Conservation (phyloP, 2,329 filamentous ascomycete species). For the Cadophora gregata region DNA sequence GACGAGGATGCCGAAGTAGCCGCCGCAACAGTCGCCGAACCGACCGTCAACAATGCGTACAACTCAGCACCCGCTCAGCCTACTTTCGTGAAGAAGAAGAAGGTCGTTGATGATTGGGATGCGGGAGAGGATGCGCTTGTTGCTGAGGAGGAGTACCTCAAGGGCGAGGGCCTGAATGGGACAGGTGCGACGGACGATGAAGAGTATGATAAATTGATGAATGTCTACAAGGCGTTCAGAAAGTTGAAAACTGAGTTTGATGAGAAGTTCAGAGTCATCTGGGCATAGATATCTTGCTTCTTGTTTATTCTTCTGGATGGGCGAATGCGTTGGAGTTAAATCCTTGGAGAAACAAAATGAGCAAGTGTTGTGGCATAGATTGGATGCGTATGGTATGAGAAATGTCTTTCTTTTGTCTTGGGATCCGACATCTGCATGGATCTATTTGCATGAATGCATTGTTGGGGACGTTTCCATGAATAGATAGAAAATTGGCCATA, state of each 20-base stretch:
- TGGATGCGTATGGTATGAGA: background rate
- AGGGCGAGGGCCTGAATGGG: conserved; percentile 45
- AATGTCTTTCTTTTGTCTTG: background rate
- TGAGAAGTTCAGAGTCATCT: conserved; percentile 58
- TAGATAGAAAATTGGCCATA: conserved; percentile 11
- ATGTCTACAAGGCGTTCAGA: conserved; percentile 65
- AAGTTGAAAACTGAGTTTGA: conserved; percentile 65
- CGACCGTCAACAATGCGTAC: conserved; percentile 12
- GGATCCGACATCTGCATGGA: background rate
- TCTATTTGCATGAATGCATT: background rate
- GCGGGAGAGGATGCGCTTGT: conserved; percentile 47
- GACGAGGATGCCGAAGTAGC: conserved; percentile 45
- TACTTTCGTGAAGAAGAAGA: conserved; percentile 36
- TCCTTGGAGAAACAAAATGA: background rate
- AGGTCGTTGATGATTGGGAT: conserved; percentile 59
- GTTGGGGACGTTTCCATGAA: background rate
- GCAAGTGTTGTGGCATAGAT: background rate
- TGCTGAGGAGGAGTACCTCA: conserved; percentile 44
- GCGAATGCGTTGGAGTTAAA: background rate
- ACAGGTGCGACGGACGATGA: conserved; percentile 42
- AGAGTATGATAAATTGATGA: conserved; percentile 55
- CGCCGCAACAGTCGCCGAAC: conserved; percentile 33
- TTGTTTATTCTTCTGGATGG: background rate
- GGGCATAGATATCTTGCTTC: conserved; percentile 33
- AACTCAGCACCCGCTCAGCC: conserved; percentile 20